phyloP scores from a whole-genome alignment of 768 basidiomycete genomes.

The Trametopsis cervina region DNA sequence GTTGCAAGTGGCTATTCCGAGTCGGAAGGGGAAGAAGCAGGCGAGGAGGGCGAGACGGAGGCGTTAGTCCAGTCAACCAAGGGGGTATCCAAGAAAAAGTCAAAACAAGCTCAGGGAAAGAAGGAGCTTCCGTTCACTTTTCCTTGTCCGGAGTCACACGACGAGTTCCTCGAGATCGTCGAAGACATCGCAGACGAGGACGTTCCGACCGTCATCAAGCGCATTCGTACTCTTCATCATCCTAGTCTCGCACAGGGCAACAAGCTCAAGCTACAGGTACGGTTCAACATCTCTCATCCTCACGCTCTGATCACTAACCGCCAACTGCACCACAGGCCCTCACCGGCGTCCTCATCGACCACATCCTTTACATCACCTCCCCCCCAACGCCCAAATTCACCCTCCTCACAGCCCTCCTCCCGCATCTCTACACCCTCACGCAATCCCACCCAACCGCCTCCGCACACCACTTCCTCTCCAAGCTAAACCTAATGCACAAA shows the following conservation, averaged over 20 bases:
- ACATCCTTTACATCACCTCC: constrained; percentile 70
- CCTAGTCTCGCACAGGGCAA: constrained; percentile 89
- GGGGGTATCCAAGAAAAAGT: constrained; percentile 25
- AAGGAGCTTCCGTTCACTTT: constrained; percentile 90
- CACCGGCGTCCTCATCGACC: constrained; percentile 76
- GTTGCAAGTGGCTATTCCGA: constrained; percentile 33
- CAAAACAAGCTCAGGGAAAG: constrained; percentile 7
- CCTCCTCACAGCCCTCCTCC: constrained; percentile 59
- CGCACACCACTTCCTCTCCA: constrained; percentile 73
- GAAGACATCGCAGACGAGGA: constrained; percentile 65
- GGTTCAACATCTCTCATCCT: constrained; percentile 16
- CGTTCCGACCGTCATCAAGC: constrained; percentile 74
- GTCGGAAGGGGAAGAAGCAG: constrained; percentile 32
- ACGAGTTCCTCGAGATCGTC: constrained; percentile 83
- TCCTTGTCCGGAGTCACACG: constrained; percentile 78
- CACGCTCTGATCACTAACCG: not conserved
- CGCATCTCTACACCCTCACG: constrained; percentile 74
- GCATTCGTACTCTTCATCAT: constrained; percentile 87
- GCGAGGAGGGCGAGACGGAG: constrained; percentile 34
- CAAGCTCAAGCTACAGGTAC: constrained; percentile 85
- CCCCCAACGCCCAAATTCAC: constrained; percentile 53
- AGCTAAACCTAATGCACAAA: constrained; percentile 88
- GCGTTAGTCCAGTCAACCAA: constrained; percentile 31
- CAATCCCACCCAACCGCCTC: constrained; percentile 75
- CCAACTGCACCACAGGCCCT: constrained; percentile 45